Evolutionary conservation across 805 yeast species (phyloP), one percentile per base, ranked within the genome.

Genomic region (Cyberlindnera petersonii): DNA sequence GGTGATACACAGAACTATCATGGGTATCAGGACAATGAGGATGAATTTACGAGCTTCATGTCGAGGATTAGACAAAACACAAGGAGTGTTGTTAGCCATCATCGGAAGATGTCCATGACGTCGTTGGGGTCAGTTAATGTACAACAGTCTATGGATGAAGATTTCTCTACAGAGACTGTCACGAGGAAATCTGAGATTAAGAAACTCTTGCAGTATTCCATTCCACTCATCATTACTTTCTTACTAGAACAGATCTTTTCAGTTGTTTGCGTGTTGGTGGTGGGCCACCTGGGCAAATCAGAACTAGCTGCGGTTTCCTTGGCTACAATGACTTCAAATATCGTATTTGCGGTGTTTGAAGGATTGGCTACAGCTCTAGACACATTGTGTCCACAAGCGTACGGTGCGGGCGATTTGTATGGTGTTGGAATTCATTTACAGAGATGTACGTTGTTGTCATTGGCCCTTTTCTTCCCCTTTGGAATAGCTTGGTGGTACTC

Each of bases 301-400:
- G 88, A 86, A 58, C 68, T 86, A 35, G 93, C 89, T 3, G 94
- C 95, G 0, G 91, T 85, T 5, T 81, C 91, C 1, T 65, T 86
- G 55, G 91, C 87, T 1, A 75, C 86, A 0, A 86, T 85, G 88
- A 84, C 93, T 1, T 83, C 86, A 1, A 82, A 82, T 47, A 83
- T 86, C 45, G 81, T 91, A 0, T 77, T 82, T 49, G 86, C 94
- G 0, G 69, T 85, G 24, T 79, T 85, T 52, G 91, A 84, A 56
- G 95, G 95, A 21, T 73, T 86, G 35, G 79, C 93, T 1, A 84
- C 94, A 0, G 82, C 88, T 33, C 67, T 86, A 43, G 95, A 86
- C 56, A 84, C 94, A 0, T 66, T 86, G 26, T 83, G 93, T 53
- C 82, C 95, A 1, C 94, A 86, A 60, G 91, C 94, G 0, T 86